Percentiles rank a stretch among this genome's conserved stretches.
phyloP scores from a whole-genome alignment of 495 filamentous ascomycete species.

The Annulohypoxylon bovei region DNA sequence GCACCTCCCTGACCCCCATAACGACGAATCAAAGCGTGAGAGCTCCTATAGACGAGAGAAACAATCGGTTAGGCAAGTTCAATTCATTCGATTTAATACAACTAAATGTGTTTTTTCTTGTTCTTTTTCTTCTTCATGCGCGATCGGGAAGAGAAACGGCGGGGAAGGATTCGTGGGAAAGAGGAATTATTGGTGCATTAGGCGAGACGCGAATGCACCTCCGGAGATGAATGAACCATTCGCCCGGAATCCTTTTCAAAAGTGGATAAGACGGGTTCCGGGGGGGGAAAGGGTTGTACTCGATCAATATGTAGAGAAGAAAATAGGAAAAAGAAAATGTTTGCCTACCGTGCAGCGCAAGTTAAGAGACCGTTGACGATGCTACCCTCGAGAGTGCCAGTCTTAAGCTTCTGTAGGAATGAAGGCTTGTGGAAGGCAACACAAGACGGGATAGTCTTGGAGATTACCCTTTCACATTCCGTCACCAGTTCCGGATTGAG shows the following conservation, averaged over 20 bases:
- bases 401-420: constrained; percentile 61
- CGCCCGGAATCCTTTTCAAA: constrained; percentile 42
- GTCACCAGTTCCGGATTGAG: constrained; percentile 58
- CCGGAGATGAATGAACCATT: constrained; percentile 45
- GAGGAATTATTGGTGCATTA: constrained; percentile 34
- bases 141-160: constrained; percentile 29
- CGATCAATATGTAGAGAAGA: constrained; percentile 1
- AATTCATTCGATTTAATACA: constrained; percentile 7
- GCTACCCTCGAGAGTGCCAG: constrained; percentile 54
- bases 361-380: constrained; percentile 61
- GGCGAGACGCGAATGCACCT: constrained; percentile 33
- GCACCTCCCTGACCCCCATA: constrained; percentile 58
- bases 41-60: constrained; percentile 48
- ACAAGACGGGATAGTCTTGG: constrained; percentile 61
- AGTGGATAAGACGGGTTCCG: constrained; percentile 37
- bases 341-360: constrained; percentile 58
- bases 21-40: constrained; percentile 59
- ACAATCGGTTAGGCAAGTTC: constrained; percentile 33
- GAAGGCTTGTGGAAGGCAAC: constrained; percentile 64
- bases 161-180: constrained; percentile 17
- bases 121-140: constrained; percentile 13
- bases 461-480: constrained; percentile 62
- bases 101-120: neutral
- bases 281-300: constrained; percentile 13
- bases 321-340: constrained; percentile 10